Base-by-base conservation (phyloP, 495 filamentous ascomycete species). In the Alectoria sarmentosa region DNA sequence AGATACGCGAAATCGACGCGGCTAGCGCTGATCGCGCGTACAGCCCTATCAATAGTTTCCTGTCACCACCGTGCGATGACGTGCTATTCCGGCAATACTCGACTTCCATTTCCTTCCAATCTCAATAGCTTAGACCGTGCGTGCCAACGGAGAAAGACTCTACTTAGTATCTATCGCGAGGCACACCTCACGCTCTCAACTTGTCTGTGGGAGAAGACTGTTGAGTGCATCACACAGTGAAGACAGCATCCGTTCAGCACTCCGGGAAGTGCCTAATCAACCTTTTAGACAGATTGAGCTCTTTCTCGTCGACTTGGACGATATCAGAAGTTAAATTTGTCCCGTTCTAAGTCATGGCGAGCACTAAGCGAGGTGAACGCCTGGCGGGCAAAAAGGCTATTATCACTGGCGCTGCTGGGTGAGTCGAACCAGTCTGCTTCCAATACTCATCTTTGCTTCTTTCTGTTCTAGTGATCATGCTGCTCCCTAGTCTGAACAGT, bases 401-500 rank as follows among this genome's bases (percentile, higher is more conserved):
- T 67, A 83, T 98, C 71, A 98, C 94, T 26, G 93, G 93, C 73
- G 92, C 88, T 39, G 92, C 89, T 64, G 90, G 92, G 92, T 96
- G 83, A 72, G 86, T 81, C 32, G 8, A 21, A 21, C 14, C 0
- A 44, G 15, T 5, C 28, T 44, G 13, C 26, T 41, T 39, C 0
- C 26, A 28, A 26, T 5, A 32, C 0, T 15, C 34, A 21, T 23
- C 32, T 42, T 36, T 36, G 6, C 0, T 0, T 41, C 36, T 9
- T n/a, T 37, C 4, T 36, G 8, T 30, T 15, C 38, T 11, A 14
- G 48, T 21, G 19, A 2, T 41, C 38, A 13, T 13, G 0, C 19
- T 37, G 11, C 19, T 44, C 49, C 9, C 19, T 63, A 0, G 19
- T n/a, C n/a, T 26, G 26, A n/a, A 11, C 30, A 4, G 10, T 14